Conservation (phyloP, 1,284 basidiomycete species). For the Ganoderma meredithae region DNA sequence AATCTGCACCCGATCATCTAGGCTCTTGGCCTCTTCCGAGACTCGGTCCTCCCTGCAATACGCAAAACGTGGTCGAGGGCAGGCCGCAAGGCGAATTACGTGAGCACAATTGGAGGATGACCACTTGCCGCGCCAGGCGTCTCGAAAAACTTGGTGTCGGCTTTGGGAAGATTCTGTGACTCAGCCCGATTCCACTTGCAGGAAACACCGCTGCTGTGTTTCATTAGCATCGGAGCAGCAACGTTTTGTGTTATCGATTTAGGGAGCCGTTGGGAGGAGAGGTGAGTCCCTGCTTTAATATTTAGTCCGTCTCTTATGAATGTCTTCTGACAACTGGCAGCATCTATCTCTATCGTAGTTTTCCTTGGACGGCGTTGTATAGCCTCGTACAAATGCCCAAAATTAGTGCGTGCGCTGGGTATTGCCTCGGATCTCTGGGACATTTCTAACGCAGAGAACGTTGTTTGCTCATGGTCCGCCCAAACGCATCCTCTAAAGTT, state of each 20-base stretch:
- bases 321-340: not conserved
- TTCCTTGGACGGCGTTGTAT: not conserved
- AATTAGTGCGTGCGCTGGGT: not conserved
- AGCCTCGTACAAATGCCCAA: not conserved
- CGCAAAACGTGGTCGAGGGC: slow-evolving; percentile 1
- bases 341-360: not conserved
- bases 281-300: not conserved
- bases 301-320: not conserved
- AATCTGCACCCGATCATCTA: not conserved
- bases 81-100: not conserved
- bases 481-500: not conserved
- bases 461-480: not conserved
- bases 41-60: not conserved
- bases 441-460: not conserved
- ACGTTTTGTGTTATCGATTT: not conserved
- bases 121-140: not conserved
- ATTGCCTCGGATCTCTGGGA: not conserved
- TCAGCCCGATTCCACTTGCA: not conserved
- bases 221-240: not conserved
- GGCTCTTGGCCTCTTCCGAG: not conserved
- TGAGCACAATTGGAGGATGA: not conserved
- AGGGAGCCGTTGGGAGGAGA: not conserved
- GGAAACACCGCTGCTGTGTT: not conserved
- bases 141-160: not conserved
- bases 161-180: not conserved